Evolutionary conservation across 495 filamentous ascomycete genomes (phyloP), one percentile per base, ranked within the genome.

Genomic region (Hypoxylon lienhwacheense): DNA sequence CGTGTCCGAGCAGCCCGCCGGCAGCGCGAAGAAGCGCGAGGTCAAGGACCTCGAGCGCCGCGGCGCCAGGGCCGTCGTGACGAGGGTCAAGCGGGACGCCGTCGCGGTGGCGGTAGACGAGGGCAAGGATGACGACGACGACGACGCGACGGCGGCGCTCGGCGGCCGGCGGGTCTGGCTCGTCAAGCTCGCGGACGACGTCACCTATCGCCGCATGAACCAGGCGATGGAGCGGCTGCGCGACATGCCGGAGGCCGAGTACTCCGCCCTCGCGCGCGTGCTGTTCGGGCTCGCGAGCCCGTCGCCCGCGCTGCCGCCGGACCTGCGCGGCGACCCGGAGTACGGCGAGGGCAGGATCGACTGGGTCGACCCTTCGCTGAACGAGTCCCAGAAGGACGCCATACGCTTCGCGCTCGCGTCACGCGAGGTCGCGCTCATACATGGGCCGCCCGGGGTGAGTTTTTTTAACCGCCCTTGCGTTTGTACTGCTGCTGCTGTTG

Each of bases 101-200:
- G 79, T 97, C 31, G 85, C 84, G 7, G 82, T 97, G 36, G 89
- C 85, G 26, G 77, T 86, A 36, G 83, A 78, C 41, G 77, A 65
- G 70, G 79, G 73, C 57, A 80, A 75, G 61, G 81, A 83, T 44
- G 82, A 82, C 34, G n/a, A n/a, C n/a, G n/a, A n/a, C n/a, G n/a
- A n/a, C n/a, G n/a, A n/a, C n/a, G n/a, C n/a, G n/a, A n/a, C n/a
- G n/a, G 77, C 85, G 47, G 80, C 77, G 41, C 80, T 77, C 32
- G 71, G 87, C 64, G 75, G 74, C 29, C 85, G 81, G 15, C 69
- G 77, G 40, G 63, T 85, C 24, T 85, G 81, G 83, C 61, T 83
- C 22, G 85, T 98, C 15, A 97, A 97, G 75, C 73, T 97, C 63
- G 90, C 93, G 11, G 96, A 97, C 70, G 95, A 97, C 73, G 85